A percentile compares a stretch with the other conserved stretches of the same genome.
Conservation (phyloP, 331 rosid species). For the Quercus tomentella region DNA sequence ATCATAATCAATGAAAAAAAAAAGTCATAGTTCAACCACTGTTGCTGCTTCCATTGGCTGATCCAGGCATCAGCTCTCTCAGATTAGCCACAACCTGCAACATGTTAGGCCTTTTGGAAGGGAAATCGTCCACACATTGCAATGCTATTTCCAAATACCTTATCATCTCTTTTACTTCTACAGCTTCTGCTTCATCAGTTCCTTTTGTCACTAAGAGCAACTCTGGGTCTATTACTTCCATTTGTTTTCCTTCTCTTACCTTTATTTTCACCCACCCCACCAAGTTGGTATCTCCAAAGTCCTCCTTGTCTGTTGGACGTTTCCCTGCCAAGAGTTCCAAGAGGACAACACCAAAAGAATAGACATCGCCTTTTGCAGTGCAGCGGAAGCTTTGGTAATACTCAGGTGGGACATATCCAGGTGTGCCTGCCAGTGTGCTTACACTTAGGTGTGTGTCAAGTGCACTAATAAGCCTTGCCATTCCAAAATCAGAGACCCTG, state of each 20-base stretch:
- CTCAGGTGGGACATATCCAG: conserved; percentile 98
- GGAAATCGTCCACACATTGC: conserved; percentile 80
- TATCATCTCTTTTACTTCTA: conserved; percentile 90
- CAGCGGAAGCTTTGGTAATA: conserved; percentile 97
- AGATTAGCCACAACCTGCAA: conserved; percentile 88
- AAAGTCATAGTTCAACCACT: conserved; percentile 45
- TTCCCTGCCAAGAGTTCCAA: conserved; percentile 81
- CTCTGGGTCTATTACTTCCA: conserved; percentile 88
- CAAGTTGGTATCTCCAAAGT: conserved; percentile 92
- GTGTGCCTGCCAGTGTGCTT: conserved; percentile 98
- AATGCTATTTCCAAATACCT: conserved; percentile 73
- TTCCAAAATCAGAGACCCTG: conserved; percentile 93
- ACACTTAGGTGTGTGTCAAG: conserved; percentile 97
- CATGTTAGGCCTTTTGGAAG: conserved; percentile 95
- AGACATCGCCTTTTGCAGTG: conserved; percentile 95
- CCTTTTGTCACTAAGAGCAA: conserved; percentile 62
- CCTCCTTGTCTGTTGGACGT: conserved; percentile 94
- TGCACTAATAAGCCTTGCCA: conserved; percentile 98
- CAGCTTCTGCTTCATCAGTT: conserved; percentile 76
- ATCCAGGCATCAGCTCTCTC: conserved; percentile 76
- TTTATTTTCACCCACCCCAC: conserved; percentile 96
- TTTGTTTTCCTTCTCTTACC: conserved; percentile 83
- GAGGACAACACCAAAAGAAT: conserved; percentile 93
- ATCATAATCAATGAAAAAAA: conserved; percentile 29
- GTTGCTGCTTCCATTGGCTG: conserved; percentile 77